Evolutionary conservation across 176 grass and related monocot genomes (phyloP).

Genomic region (Eremochloa ophiuroides): DNA sequence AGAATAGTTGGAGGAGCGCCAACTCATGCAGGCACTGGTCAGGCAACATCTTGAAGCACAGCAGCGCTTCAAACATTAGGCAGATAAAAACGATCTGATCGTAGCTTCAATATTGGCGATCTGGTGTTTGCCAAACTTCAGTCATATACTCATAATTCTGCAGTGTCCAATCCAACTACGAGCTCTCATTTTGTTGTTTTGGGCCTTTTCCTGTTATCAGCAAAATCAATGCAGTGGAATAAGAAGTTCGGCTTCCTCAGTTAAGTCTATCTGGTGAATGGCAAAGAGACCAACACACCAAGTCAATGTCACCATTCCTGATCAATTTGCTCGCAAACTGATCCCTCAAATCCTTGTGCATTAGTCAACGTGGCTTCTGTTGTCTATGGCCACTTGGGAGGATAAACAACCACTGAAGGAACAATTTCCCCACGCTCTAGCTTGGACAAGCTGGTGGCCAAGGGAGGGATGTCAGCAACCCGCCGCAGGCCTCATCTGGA

Average conservation of each 20-base stretch:
- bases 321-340: background rate
- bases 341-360: background rate
- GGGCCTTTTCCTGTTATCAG: background rate
- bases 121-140: background rate
- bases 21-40: background rate
- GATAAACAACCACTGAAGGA: background rate
- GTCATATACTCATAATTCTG: background rate
- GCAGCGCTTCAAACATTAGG: background rate
- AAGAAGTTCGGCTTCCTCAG: background rate
- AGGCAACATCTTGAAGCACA: background rate
- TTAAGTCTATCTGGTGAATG: background rate
- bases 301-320: background rate
- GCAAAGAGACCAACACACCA: background rate
- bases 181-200: background rate
- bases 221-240: background rate
- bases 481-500: too few relatives aligned
- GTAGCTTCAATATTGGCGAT: background rate
- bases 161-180: background rate
- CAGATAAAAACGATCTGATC: background rate
- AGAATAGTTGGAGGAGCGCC: background rate
- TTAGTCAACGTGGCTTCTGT: background rate
- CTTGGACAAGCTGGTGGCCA: too few relatives aligned
- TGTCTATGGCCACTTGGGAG: background rate
- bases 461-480: too few relatives aligned
- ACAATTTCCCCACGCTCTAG: too few relatives aligned